phyloP scores from a whole-genome alignment of 1,284 basidiomycete genomes.

The Sutorius eximius region DNA sequence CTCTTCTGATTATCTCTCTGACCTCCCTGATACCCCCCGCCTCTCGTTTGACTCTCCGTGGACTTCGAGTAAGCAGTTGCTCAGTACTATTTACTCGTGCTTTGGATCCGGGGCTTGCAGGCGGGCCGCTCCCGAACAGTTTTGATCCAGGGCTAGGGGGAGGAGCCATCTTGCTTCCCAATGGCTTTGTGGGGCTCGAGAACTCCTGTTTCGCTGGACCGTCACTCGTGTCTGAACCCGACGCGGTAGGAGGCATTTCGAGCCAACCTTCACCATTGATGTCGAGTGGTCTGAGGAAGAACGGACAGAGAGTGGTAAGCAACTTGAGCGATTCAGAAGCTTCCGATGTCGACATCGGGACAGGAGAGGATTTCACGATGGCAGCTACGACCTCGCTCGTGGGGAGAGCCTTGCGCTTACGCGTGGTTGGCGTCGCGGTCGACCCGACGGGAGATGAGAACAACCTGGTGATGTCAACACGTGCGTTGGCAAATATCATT shows the following conservation, averaged over 20 bases:
- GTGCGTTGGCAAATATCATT: not conserved
- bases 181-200: constrained; percentile 38
- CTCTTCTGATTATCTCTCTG: constrained; percentile 72
- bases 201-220: constrained; percentile 21
- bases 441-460: constrained; percentile 60
- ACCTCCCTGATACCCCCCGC: constrained; percentile 72
- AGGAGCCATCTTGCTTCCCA: constrained; percentile 24
- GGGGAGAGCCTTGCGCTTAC: constrained; percentile 70
- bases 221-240: constrained; percentile 20
- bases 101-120: constrained; percentile 39
- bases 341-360: constrained; percentile 73
- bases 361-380: constrained; percentile 73
- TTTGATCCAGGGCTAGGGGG: constrained; percentile 39
- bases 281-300: constrained; percentile 65
- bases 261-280: constrained; percentile 75
- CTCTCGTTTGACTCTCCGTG: constrained; percentile 64
- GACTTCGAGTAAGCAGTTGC: constrained; percentile 65
- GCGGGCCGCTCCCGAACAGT: constrained; percentile 18
- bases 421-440: constrained; percentile 48
- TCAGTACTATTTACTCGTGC: constrained; percentile 52
- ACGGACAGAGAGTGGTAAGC: constrained; percentile 68
- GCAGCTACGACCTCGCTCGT: constrained; percentile 61
- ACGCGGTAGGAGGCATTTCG: constrained; percentile 67
- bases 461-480: constrained; percentile 41
- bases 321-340: constrained; percentile 70